Evolutionary conservation across 495 filamentous ascomycete genomes (phyloP).

Genomic region (Penicillium goetzii): DNA sequence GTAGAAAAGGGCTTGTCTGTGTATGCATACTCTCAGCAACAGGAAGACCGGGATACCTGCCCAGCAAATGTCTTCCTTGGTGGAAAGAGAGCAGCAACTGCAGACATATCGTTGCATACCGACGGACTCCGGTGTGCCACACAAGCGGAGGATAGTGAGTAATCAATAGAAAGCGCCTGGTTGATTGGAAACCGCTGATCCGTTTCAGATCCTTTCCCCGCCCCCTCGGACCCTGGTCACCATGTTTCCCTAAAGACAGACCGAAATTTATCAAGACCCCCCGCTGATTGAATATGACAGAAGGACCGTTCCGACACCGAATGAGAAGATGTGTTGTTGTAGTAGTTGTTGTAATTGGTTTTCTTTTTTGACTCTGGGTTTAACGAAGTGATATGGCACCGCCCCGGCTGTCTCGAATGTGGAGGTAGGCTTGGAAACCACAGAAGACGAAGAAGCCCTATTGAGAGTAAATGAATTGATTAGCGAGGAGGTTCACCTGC

Average conservation of each 20-base stretch:
- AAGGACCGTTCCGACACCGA: constrained; percentile 26
- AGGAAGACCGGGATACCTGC: constrained; percentile 28
- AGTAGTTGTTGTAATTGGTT: constrained; percentile 15
- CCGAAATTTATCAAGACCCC: constrained; percentile 26
- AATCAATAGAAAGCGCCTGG: neutral
- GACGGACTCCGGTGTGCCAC: constrained; percentile 13
- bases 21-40: constrained; percentile 16
- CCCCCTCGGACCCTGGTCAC: constrained; percentile 16
- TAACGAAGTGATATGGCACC: constrained; percentile 78
- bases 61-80: constrained; percentile 22
- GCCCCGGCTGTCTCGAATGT: constrained; percentile 73
- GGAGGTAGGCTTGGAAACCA: constrained; percentile 79
- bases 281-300: constrained; percentile 27
- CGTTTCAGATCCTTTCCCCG: constrained; percentile 20
- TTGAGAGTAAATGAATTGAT: neutral
- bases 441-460: constrained; percentile 91
- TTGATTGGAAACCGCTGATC: constrained; percentile 15
- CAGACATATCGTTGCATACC: constrained; percentile 7
- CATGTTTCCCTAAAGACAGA: constrained; percentile 22
- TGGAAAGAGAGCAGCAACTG: constrained; percentile 14
- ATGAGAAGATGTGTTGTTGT: constrained; percentile 6
- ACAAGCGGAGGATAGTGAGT: constrained; percentile 4
- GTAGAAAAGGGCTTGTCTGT: constrained; percentile 16
- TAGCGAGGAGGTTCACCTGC: constrained; percentile 5
- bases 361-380: constrained; percentile 23